These are phyloP conservation scores for Apostasia shenzhenica DNA, from an alignment of 106 monocot genomes.

Conservation along the genomic window DNA sequence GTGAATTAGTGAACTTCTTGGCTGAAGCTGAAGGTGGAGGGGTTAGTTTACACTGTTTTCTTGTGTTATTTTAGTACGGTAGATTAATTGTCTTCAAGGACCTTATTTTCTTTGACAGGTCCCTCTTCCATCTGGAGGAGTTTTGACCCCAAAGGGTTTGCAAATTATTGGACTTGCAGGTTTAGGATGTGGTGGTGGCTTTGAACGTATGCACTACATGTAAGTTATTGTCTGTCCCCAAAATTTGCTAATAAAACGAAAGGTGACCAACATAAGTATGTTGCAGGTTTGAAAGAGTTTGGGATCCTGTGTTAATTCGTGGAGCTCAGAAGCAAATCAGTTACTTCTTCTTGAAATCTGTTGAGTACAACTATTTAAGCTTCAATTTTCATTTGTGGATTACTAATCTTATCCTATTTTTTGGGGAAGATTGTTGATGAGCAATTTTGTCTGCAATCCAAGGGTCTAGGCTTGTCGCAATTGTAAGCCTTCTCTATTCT, in stretches of 20 bases:
- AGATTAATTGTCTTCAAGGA: not conserved
- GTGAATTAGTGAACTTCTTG: conserved; percentile 59
- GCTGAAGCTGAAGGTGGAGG: conserved; percentile 68
- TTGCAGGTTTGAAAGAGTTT: conserved; percentile 81
- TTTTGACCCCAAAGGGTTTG: conserved; percentile 76
- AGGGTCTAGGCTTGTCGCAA: too few relatives aligned
- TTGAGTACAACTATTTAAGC: conserved; percentile 21
- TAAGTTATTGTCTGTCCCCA: conserved; percentile 19
- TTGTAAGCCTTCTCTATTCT: too few relatives aligned
- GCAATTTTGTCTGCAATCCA: too few relatives aligned
- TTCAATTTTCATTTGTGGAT: not conserved
- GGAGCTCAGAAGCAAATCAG: conserved; percentile 71
- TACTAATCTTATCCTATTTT: not conserved
- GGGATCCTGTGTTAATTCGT: conserved; percentile 81
- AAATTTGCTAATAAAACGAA: not conserved
- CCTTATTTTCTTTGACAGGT: conserved; percentile 33
- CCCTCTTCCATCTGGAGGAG: conserved; percentile 83
- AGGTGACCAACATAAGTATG: not conserved
- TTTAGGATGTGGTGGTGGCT: conserved; percentile 84
- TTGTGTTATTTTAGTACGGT: not conserved
- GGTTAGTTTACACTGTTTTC: conserved; percentile 30
- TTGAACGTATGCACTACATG: conserved; percentile 96
- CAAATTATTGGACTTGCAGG: conserved; percentile 82
- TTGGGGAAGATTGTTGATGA: too few relatives aligned
- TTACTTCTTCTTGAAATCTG: conserved; percentile 76